A percentile compares a stretch with the other conserved stretches of the same genome.
phyloP scores from a whole-genome alignment of 1,284 basidiomycete species.

The Puccinia coronata region DNA sequence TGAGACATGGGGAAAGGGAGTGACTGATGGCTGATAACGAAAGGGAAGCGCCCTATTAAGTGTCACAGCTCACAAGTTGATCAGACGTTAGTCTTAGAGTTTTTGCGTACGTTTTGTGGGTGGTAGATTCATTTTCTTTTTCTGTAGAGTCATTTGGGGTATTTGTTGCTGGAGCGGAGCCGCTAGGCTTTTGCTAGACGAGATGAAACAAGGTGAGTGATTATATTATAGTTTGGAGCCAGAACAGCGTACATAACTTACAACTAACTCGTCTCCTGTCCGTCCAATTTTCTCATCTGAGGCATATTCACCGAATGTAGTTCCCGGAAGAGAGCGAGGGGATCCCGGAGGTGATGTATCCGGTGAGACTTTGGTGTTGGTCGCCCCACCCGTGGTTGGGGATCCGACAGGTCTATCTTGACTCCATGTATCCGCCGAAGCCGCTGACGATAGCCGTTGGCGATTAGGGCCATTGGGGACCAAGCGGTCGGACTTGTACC shows the following conservation, averaged over 20 bases:
- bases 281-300: background rate
- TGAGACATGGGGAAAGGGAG: background rate
- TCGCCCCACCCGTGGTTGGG: background rate
- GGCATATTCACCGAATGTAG: background rate
- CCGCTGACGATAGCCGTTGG: background rate
- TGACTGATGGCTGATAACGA: background rate
- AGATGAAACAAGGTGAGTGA: conserved; percentile 2
- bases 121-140: conserved; percentile 51
- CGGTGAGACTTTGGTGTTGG: conserved; percentile 4
- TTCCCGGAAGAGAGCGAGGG: conserved; percentile 19
- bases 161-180: background rate
- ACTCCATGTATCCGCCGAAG: conserved; percentile 16
- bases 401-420: background rate
- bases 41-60: background rate
- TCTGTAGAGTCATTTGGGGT: conserved; percentile 51
- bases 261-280: conserved; percentile 21
- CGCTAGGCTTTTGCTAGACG: conserved; percentile 1
- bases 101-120: conserved; percentile 75
- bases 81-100: conserved; percentile 83
- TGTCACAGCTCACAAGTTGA: conserved; percentile 67
- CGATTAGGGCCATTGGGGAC: conserved; percentile 14
- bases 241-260: conserved; percentile 4
- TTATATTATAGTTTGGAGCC: too few species aligned
- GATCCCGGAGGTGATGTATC: conserved; percentile 12
- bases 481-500: conserved; percentile 37